Evolutionary conservation across 139 green algal genomes (phyloP).

Genomic region (Coccomyxa sp.): DNA sequence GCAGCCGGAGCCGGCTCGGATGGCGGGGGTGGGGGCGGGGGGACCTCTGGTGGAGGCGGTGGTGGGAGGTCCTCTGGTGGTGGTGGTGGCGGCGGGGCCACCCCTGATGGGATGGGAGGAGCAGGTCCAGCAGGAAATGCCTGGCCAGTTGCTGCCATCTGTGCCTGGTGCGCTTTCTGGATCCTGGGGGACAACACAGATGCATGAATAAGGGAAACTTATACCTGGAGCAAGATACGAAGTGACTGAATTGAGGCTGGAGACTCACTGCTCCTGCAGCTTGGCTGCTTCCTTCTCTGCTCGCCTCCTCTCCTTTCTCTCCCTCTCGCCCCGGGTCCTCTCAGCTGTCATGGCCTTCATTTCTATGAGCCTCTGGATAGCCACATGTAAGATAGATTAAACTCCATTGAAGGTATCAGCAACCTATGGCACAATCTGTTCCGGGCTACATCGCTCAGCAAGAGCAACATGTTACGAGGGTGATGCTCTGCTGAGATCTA

Average conservation of each 20-base stretch:
- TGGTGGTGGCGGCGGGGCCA: too few relatives aligned
- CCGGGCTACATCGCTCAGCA: not conserved
- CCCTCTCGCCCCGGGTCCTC: conserved; percentile 14
- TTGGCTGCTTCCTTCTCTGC: conserved; percentile 28
- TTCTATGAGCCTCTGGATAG: conserved; percentile 35
- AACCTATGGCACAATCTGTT: not conserved
- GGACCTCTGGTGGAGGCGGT: too few relatives aligned
- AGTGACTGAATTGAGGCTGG: not conserved
- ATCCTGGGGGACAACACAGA: not conserved
- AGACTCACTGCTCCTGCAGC: conserved; percentile 35
- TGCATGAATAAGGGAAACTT: not conserved
- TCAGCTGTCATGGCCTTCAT: conserved; percentile 20
- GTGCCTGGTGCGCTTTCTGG: not conserved
- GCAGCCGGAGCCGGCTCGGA: too few relatives aligned
- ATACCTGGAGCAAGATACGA: not conserved
- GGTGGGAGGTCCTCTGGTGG: too few relatives aligned
- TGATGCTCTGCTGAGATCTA: not conserved
- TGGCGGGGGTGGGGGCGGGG: too few relatives aligned
- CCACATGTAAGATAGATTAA: not conserved
- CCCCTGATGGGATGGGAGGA: not conserved
- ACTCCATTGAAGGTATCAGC: not conserved
- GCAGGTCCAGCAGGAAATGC: not conserved
- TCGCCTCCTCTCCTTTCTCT: conserved; percentile 23
- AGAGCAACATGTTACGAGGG: not conserved
- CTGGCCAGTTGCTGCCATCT: not conserved